These are phyloP conservation scores for Heterobasidion annosum DNA, from an alignment of 1,284 basidiomycete species.

Conservation along the genomic window DNA sequence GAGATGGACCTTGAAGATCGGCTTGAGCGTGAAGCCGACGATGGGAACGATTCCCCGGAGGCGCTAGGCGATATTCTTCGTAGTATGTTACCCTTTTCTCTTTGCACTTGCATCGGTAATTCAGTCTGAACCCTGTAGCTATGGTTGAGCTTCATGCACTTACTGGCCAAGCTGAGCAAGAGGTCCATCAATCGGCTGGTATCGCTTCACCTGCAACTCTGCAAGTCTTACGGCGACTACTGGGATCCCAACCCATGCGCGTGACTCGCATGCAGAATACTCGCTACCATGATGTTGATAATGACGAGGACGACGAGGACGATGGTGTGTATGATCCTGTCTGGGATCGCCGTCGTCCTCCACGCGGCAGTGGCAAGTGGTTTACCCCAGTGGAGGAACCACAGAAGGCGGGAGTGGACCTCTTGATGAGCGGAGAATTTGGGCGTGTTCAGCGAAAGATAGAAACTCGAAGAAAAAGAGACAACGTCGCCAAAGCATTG, in stretches of 20 bases:
- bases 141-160: no score
- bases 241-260: no score
- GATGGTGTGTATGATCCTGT: slow-evolving; percentile 18
- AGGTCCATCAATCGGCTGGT: no score
- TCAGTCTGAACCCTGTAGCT: no score
- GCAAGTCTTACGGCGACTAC: no score
- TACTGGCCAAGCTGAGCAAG: no score
- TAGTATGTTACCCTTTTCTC: neutral
- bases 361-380: slow-evolving; percentile 20
- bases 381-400: slow-evolving; percentile 52
- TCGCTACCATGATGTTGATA: no score
- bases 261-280: no score
- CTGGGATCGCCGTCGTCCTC: neutral
- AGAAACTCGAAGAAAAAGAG: slow-evolving; percentile 20
- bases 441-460: slow-evolving; percentile 54
- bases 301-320: slow-evolving; percentile 22
- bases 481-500: slow-evolving; percentile 41
- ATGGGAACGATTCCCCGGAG: slow-evolving; percentile 11
- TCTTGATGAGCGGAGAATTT: slow-evolving; percentile 82
- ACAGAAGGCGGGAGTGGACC: slow-evolving; percentile 57
- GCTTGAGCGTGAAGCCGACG: slow-evolving; percentile 11
- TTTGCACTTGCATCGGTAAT: no score
- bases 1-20: neutral
- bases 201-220: no score
- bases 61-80: neutral